phyloP scores from a whole-genome alignment of 441 rosid genomes.

The Croton laevigatus region DNA sequence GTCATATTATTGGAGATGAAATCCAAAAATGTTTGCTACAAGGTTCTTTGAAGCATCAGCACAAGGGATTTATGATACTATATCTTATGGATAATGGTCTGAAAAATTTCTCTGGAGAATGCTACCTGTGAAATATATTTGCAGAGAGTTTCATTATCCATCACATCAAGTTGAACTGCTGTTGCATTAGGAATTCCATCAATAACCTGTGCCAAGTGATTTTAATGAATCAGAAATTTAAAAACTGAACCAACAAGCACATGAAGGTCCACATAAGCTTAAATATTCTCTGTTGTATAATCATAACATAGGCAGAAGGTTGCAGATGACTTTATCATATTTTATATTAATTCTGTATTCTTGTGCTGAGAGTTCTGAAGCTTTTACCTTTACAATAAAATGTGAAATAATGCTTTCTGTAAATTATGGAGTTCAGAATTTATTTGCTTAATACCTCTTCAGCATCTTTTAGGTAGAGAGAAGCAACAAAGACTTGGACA shows the following conservation, averaged over 20 bases:
- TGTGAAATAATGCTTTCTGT: slow-evolving; percentile 4
- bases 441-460: slow-evolving; percentile 59
- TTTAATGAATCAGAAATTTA: slow-evolving; percentile 13
- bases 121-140: slow-evolving; percentile 71
- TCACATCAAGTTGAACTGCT: slow-evolving; percentile 76
- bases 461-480: slow-evolving; percentile 86
- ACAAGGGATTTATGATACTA: background rate
- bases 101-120: slow-evolving; percentile 4
- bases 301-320: background rate
- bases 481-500: slow-evolving; percentile 74
- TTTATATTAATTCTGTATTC: background rate
- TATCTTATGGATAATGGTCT: background rate
- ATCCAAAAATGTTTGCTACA: slow-evolving; percentile 3
- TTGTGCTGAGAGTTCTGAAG: background rate
- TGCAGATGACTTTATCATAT: background rate
- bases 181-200: slow-evolving; percentile 76
- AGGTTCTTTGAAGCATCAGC: slow-evolving; percentile 4
- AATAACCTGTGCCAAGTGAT: slow-evolving; percentile 42
- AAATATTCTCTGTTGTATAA: background rate
- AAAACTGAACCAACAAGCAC: slow-evolving; percentile 6
- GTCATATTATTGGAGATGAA: background rate
- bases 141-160: slow-evolving; percentile 60
- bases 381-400: background rate
- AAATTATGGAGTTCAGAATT: slow-evolving; percentile 10
- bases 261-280: background rate